A percentile compares a stretch with the other conserved stretches of the same genome.
Conservation (phyloP, 2,329 filamentous ascomycete genomes). For the Colletotrichum sp. region DNA sequence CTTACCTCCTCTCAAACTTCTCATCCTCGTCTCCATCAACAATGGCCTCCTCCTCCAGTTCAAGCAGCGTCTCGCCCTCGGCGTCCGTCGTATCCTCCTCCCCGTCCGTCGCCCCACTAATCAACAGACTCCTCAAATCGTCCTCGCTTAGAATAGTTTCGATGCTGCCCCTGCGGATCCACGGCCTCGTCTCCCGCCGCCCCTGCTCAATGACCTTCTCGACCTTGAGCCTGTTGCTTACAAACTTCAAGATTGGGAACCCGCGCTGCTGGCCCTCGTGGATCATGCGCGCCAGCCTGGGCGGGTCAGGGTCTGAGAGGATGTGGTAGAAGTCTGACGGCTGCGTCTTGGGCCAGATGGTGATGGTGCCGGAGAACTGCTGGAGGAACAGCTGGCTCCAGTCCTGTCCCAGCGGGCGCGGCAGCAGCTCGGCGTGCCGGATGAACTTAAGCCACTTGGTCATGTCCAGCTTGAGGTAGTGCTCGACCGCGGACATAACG, state of each 20-base stretch:
- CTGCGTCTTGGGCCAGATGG: constrained; percentile 88
- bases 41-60: constrained; percentile 26
- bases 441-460: constrained; percentile 98
- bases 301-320: constrained; percentile 78
- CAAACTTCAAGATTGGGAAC: constrained; percentile 91
- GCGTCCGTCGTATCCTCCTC: constrained; percentile 27
- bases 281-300: constrained; percentile 84
- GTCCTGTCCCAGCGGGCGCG: constrained; percentile 89
- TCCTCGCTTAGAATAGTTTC: constrained; percentile 68
- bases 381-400: constrained; percentile 98
- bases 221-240: constrained; percentile 84
- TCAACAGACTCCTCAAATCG: constrained; percentile 57
- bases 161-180: constrained; percentile 54
- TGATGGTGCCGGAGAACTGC: constrained; percentile 91
- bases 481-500: constrained; percentile 87
- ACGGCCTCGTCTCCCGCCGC: constrained; percentile 55
- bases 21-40: constrained; percentile 9
- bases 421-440: constrained; percentile 88
- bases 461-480: constrained; percentile 94
- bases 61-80: constrained; percentile 30
- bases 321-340: constrained; percentile 85
- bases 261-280: constrained; percentile 87
- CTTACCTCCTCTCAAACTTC: not conserved
- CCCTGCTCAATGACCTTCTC: constrained; percentile 73
- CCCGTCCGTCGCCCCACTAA: constrained; percentile 20